phyloP scores from a whole-genome alignment of 352 stramenopile genomes.

The Plasmopara halstedii region DNA sequence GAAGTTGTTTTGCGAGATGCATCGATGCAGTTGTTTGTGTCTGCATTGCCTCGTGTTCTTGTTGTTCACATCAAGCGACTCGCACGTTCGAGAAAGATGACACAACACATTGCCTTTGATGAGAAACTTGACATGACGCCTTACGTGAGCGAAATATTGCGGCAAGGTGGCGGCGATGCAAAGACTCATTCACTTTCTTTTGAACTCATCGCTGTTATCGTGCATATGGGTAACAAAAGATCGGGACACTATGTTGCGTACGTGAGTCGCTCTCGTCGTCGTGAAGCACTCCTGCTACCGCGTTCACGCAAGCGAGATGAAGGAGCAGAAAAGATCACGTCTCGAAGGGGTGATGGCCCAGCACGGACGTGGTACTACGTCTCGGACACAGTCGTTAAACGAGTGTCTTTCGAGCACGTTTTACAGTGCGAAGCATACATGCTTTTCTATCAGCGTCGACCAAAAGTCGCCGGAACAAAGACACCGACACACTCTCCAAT shows the following conservation, averaged over 20 bases:
- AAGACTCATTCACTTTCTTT: constrained; percentile 31
- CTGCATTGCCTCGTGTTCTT: constrained; percentile 42
- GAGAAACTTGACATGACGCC: constrained; percentile 44
- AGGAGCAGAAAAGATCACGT: constrained; percentile 9
- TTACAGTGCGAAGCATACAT: constrained; percentile 74
- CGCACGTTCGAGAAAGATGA: constrained; percentile 47
- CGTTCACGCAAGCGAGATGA: constrained; percentile 21
- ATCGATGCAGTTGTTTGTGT: constrained; percentile 46
- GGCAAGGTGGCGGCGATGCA: constrained; percentile 15
- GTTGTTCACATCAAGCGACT: constrained; percentile 67
- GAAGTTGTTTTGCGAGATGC: constrained; percentile 37
- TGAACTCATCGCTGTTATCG: constrained; percentile 57
- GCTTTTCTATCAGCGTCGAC: constrained; percentile 57
- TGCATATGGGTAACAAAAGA: constrained; percentile 65
- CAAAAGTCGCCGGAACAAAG: constrained; percentile 11
- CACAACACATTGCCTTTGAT: constrained; percentile 55
- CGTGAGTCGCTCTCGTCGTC: constrained; percentile 46
- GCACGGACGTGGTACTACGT: constrained; percentile 57
- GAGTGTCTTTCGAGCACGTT: constrained; percentile 52
- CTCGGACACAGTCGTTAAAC: constrained; percentile 58
- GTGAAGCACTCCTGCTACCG: constrained; percentile 15
- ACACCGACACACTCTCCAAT: constrained; percentile 11
- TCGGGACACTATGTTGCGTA: constrained; percentile 69
- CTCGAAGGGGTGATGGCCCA: constrained; percentile 14
- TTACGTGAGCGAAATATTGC: constrained; percentile 30